Conservation (phyloP, 2,329 filamentous ascomycete species). For the Aspergillus sp. region DNA sequence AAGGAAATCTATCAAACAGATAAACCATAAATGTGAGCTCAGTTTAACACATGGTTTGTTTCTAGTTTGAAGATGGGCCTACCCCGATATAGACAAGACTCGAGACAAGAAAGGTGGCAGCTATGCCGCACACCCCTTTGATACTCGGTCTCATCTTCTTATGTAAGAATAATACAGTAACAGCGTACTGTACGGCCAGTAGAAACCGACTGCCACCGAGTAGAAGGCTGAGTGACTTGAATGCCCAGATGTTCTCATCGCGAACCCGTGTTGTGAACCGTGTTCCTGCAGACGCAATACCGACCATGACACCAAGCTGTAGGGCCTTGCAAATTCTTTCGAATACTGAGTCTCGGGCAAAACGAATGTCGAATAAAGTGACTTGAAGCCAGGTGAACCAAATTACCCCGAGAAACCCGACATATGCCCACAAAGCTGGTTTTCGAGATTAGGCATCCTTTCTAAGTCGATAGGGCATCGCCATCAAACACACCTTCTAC, state of each 20-base stretch:
- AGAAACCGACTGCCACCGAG: slow-evolving; percentile 51
- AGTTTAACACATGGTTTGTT: not conserved
- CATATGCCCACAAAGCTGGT: slow-evolving; percentile 40
- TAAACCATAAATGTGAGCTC: no score
- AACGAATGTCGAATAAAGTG: slow-evolving; percentile 62
- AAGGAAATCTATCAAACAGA: slow-evolving; percentile 26
- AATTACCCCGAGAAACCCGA: slow-evolving; percentile 54
- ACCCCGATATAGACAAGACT: slow-evolving; percentile 25
- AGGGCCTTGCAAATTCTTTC: slow-evolving; percentile 55
- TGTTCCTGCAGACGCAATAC: slow-evolving; percentile 57
- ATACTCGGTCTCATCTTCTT: slow-evolving; percentile 20
- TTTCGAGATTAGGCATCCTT: slow-evolving; percentile 9
- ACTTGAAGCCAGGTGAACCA: slow-evolving; percentile 68
- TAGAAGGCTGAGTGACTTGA: slow-evolving; percentile 37
- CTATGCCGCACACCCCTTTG: slow-evolving; percentile 24
- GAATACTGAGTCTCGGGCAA: slow-evolving; percentile 60
- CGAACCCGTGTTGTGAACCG: slow-evolving; percentile 38
- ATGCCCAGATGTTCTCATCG: slow-evolving; percentile 39
- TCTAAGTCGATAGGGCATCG: not conserved
- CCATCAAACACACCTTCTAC: slow-evolving; percentile 25
- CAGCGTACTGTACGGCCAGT: slow-evolving; percentile 51
- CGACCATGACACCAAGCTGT: slow-evolving; percentile 62
- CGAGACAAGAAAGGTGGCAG: slow-evolving; percentile 21
- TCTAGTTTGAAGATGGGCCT: slow-evolving; percentile 3
- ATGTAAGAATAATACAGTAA: slow-evolving; percentile 26